Evolutionary conservation across 1,284 basidiomycete species (phyloP).

Genomic region (Leccinum solheimii): DNA sequence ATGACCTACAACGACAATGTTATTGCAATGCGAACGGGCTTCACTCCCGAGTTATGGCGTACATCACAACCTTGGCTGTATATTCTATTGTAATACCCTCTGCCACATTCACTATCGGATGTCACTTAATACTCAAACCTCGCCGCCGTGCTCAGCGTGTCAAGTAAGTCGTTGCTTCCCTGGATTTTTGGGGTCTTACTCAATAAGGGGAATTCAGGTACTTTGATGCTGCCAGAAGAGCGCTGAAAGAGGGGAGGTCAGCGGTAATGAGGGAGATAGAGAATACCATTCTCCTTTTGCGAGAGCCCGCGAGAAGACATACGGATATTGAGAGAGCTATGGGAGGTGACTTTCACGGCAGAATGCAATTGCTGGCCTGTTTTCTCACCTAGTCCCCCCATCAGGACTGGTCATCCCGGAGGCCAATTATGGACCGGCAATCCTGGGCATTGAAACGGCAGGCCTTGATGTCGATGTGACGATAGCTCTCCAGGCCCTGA

Average conservation of each 20-base stretch:
- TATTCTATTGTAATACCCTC: conserved; percentile 50
- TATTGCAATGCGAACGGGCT: conserved; percentile 23
- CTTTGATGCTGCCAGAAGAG: conserved; percentile 50
- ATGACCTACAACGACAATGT: conserved; percentile 38
- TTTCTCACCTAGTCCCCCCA: conserved; percentile 9
- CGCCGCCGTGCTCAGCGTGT: conserved; percentile 42
- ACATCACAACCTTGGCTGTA: conserved; percentile 38
- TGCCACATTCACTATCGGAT: conserved; percentile 44
- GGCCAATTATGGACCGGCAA: conserved; percentile 58
- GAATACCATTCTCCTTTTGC: conserved; percentile 48
- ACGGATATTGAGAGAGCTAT: conserved; percentile 41
- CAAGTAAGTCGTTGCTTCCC: conserved; percentile 29
- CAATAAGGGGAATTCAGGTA: conserved; percentile 42
- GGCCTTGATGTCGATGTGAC: conserved; percentile 74
- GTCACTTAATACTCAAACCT: conserved; percentile 55
- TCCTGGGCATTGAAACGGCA: conserved; percentile 45
- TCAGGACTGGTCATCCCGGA: conserved; percentile 68
- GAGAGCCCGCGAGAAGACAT: conserved; percentile 47
- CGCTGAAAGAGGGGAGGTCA: conserved; percentile 59
- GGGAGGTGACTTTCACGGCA: conserved; percentile 30
- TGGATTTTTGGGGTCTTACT: conserved; percentile 17
- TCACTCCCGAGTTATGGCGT: conserved; percentile 32
- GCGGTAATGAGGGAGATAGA: conserved; percentile 57
- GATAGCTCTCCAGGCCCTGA: conserved; percentile 79
- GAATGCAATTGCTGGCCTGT: conserved; percentile 3